These are phyloP conservation scores for Aspergillus sclerotioniger DNA, from an alignment of 495 filamentous ascomycete species.

Conservation along the genomic window DNA sequence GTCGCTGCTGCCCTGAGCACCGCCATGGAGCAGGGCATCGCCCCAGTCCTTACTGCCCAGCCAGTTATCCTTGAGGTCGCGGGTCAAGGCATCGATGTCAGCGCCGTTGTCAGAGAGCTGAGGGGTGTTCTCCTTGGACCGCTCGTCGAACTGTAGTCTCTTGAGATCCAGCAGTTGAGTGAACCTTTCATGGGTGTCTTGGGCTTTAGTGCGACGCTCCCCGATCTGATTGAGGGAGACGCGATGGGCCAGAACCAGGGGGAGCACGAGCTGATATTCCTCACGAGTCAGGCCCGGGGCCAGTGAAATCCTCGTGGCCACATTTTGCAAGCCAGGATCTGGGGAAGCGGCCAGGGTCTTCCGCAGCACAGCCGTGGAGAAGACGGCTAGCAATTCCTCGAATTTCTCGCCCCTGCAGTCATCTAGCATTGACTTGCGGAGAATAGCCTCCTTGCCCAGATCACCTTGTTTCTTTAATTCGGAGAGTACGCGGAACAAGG, in stretches of 20 bases:
- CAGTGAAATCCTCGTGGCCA: slow-evolving; percentile 59
- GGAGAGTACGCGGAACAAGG: slow-evolving; percentile 73
- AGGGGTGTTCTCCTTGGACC: slow-evolving; percentile 19
- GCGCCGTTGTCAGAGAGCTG: slow-evolving; percentile 34
- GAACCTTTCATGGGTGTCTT: slow-evolving; percentile 59
- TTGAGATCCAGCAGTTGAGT: slow-evolving; percentile 56
- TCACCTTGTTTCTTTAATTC: slow-evolving; percentile 84
- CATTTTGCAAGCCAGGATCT: slow-evolving; percentile 31
- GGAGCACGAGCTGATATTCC: slow-evolving; percentile 59
- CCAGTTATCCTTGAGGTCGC: slow-evolving; percentile 68
- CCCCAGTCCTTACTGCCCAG: slow-evolving; percentile 68
- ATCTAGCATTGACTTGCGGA: slow-evolving; percentile 89
- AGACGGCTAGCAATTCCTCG: slow-evolving; percentile 73
- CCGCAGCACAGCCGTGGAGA: slow-evolving; percentile 77
- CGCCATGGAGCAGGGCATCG: slow-evolving; percentile 63
- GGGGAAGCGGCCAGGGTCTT: slow-evolving; percentile 54
- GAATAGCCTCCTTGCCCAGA: slow-evolving; percentile 69
- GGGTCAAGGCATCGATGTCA: slow-evolving; percentile 36
- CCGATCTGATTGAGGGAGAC: slow-evolving; percentile 55
- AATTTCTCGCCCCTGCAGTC: slow-evolving; percentile 83
- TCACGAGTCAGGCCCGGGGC: slow-evolving; percentile 57
- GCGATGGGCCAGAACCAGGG: slow-evolving; percentile 71
- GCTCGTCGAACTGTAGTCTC: slow-evolving; percentile 41
- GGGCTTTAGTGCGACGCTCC: slow-evolving; percentile 32
- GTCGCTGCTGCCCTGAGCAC: slow-evolving; percentile 56